Base-by-base conservation (phyloP, 179 eudicot genomes). In the Pouteria campechiana region DNA sequence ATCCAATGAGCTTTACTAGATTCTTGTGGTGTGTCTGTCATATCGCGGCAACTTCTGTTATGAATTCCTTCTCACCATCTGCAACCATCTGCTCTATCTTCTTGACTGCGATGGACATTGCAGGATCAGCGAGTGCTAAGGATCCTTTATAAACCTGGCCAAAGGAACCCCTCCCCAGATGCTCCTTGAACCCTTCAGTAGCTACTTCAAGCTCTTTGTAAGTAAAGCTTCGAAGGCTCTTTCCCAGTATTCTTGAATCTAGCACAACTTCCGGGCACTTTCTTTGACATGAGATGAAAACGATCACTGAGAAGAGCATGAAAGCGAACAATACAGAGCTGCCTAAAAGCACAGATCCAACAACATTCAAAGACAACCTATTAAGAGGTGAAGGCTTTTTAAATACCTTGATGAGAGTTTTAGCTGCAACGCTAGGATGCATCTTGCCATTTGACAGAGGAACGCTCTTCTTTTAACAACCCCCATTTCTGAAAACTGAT, bases 141-240 rank as follows among this genome's bases (percentile, higher is more conserved):
- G n/a, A 13, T 14, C 56, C 56, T 51, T 51, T 51, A 33, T 27
- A 51, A 4, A 51, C 39, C 3, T n/a, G 30, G 0, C 14, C 46
- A 15, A 12, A 51, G 41, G 47, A 28, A 6, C 47, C 56, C 14
- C 46, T 39, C 3, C 56, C 56, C 25, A 51, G 21, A 38, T 51
- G 37, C 20, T 51, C 56, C 28, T 21, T 20, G 22, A 51, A 51
- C 1, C 36, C 36, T 18, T 21, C 7, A 6, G 56, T 40, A 3
- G 56, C 56, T 8, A n/a, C 38, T 39, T 29, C 37, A 20, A 49
- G 54, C 44, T 49, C 54, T 16, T 49, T 37, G n/a, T 44, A 28
- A 1, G 55, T 25, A 14, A 50, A 52, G 6, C 20, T 16, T 27
- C 36, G 18, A 3, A 37, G 24, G 17, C 36, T 48, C 19, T 10